Conservation (phyloP, 768 basidiomycete species). For the Agaricus subrufescens region DNA sequence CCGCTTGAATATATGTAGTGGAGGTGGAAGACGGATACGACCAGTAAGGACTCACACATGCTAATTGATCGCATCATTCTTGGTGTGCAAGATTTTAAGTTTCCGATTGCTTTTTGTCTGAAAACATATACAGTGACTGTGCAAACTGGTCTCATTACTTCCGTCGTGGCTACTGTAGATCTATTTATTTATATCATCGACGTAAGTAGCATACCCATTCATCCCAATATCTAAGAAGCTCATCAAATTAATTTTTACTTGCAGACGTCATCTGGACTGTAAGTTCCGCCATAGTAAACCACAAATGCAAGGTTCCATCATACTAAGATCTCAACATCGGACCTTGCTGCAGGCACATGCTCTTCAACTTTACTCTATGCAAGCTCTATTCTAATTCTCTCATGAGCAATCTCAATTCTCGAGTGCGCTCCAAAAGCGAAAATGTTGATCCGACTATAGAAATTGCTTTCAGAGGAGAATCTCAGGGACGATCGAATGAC, state of each 20-base stretch:
- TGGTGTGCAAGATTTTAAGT: conserved; percentile 16
- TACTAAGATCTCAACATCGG: background rate
- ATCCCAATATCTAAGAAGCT: too few relatives aligned
- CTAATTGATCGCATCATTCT: conserved; percentile 39
- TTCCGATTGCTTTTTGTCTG: background rate
- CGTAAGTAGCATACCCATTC: conserved; percentile 12
- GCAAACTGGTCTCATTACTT: conserved; percentile 31
- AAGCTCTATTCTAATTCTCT: conserved; percentile 39
- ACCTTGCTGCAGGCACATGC: conserved; percentile 23
- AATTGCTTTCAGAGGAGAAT: too few relatives aligned
- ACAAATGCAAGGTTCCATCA: too few relatives aligned
- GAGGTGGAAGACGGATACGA: conserved; percentile 37
- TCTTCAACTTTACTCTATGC: conserved; percentile 32
- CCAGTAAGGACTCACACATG: conserved; percentile 27
- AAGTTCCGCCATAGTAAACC: background rate
- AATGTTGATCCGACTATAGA: too few relatives aligned
- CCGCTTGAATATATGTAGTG: conserved; percentile 18
- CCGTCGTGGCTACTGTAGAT: conserved; percentile 28
- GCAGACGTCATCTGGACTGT: conserved; percentile 12
- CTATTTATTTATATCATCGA: conserved; percentile 25
- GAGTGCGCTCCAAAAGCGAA: conserved; percentile 4
- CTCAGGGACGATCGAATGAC: too few relatives aligned
- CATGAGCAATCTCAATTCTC: conserved; percentile 33
- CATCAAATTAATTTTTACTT: background rate
- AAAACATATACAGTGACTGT: conserved; percentile 24